Conservation (phyloP, 2,329 filamentous ascomycete species). For the Botrytis squamosa region DNA sequence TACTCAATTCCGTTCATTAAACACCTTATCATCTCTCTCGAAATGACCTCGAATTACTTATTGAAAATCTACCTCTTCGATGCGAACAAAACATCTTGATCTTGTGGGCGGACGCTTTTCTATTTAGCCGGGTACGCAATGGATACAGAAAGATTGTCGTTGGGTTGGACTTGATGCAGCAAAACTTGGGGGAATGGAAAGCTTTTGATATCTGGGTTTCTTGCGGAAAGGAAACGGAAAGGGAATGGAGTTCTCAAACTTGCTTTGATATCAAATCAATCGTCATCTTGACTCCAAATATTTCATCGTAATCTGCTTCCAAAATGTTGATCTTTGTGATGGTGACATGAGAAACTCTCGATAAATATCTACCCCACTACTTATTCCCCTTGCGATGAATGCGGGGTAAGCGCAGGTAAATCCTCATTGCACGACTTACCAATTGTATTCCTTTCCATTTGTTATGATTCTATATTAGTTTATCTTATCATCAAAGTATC, state of each 20-base stretch:
- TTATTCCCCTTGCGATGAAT: background rate
- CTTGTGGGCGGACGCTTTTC: background rate
- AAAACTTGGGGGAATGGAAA: background rate
- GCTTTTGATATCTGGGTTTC: background rate
- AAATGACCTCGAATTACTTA: background rate
- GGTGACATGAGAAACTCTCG: background rate
- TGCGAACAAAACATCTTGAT: background rate
- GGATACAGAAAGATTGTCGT: background rate
- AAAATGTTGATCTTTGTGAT: background rate
- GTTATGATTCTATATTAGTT: background rate
- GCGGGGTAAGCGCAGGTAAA: background rate
- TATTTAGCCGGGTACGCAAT: background rate
- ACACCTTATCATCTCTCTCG: background rate
- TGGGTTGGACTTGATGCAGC: background rate
- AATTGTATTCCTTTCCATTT: background rate
- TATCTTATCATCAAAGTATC: background rate
- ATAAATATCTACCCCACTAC: background rate
- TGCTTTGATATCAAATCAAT: slow-evolving; percentile 13
- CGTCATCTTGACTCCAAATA: slow-evolving; percentile 7
- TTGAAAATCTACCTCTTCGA: background rate
- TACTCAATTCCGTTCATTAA: background rate
- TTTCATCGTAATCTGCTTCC: background rate
- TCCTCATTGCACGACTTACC: background rate
- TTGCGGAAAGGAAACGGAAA: background rate
- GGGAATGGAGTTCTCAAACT: background rate